Conservation (phyloP, 1,139 yeast species). For the Taphrina wiesneri region DNA sequence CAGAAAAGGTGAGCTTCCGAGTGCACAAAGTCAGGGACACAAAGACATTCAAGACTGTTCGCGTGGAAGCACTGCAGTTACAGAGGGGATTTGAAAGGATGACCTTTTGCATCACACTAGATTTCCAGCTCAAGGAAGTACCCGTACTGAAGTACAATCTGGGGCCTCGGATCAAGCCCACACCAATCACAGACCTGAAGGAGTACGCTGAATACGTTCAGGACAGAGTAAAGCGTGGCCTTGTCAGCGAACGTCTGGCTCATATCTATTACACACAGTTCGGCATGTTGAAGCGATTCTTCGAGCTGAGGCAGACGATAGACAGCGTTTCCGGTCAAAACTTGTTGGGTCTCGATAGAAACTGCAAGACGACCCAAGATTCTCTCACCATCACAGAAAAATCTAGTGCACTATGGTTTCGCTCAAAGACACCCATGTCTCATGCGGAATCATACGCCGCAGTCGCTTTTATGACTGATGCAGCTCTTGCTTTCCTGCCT, state of each 20-base stretch:
- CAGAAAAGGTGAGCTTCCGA: background rate
- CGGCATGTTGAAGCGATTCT: background rate
- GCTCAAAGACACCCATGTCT: background rate
- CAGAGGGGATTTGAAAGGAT: background rate
- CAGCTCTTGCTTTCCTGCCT: slow-evolving; percentile 9
- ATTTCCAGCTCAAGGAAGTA: slow-evolving; percentile 14
- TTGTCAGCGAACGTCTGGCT: background rate
- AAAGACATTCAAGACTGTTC: slow-evolving; percentile 10
- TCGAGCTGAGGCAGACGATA: background rate
- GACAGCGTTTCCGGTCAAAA: slow-evolving; percentile 7
- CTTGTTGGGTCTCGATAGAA: background rate
- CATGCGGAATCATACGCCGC: slow-evolving; percentile 14
- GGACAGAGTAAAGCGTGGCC: background rate
- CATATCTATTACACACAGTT: background rate
- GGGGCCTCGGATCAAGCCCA: background rate
- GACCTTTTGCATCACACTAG: background rate
- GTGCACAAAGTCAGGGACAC: slow-evolving; percentile 6
- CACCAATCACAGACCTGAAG: background rate
- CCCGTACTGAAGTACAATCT: slow-evolving; percentile 3
- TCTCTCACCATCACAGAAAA: background rate
- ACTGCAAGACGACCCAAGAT: slow-evolving; percentile 4
- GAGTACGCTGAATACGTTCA: background rate
- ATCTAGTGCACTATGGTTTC: slow-evolving; percentile 5
- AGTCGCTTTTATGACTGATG: slow-evolving; percentile 11
- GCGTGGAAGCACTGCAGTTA: slow-evolving; percentile 3